Evolutionary conservation across 768 basidiomycete genomes (phyloP), one percentile per base, ranked within the genome.

Genomic region (Kwoniella botswanensis): DNA sequence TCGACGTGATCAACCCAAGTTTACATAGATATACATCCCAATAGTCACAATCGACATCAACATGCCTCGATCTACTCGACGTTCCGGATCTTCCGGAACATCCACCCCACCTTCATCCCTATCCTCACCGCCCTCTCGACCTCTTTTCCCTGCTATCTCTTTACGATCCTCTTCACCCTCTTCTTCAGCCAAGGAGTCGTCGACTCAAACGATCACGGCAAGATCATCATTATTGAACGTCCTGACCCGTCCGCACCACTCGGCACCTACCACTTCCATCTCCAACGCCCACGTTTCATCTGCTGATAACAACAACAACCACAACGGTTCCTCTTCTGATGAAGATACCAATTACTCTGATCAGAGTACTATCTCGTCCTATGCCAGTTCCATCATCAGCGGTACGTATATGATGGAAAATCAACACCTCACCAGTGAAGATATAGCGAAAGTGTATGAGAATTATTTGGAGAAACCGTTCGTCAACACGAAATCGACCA

Each of bases 221-320:
- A 71, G 80, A 60, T 71, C 78, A 55, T 79, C 78, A 1, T 69
- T 82, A 7, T 62, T 82, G 50, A 82, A 82, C 55, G 81, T 82
- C 55, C 69, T 82, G 50, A 70, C 74, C 9, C 64, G 74, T 55
- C 78, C 78, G 13, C 68, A 75, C 24, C 71, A 60, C 44, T 46
- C 68, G 3, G 17, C 50, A 26, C 65, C 68, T 13, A 56, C 71
- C 22, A 63, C 73, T 65, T 12, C 60, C 41, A 44, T 29, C 57
- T 62, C 55, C 29, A 26, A 17, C 61, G 50, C 35, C 7, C 35
- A 35, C 35, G 35, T 6, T 35, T 35, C 35, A 35, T 35, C 35
- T 9, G 35, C 35, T 35, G 35, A 35, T 35, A 35, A 54, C 61
- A 54, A 64, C 52, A 18, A 35, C 61, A 26, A 57, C 61, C 59